Evolutionary conservation across 176 grass and related monocot genomes (phyloP), one percentile per base, ranked within the genome.

Genomic region (Cenchrus purpureus): DNA sequence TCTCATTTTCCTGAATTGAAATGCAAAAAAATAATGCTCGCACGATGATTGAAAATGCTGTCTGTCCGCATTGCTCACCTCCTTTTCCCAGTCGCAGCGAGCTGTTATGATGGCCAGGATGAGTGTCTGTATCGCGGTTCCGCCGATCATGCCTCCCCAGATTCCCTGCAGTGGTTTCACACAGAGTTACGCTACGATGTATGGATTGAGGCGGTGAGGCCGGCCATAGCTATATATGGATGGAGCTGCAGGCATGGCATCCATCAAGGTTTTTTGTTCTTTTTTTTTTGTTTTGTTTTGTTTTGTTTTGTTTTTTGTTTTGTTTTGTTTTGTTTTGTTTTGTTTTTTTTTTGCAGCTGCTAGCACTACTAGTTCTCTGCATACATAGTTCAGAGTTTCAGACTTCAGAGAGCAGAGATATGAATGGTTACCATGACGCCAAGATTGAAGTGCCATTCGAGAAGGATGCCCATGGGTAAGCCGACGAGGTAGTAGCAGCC

Each of bases 141-240:
- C 95, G 44, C 88, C 83, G 56, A 97, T 97, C 95, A 97, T 97
- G 12, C 95, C 95, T 13, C 81, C 92, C 95, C 95, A 97, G 49
- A 97, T 92, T 1, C 95, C 95, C 95, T 97, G 52, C 70, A 57
- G 59, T 78, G 48, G 45, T 68, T 64, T 14, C 3, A 12, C 8
- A 32, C 12, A 71, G 8, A 59, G 25, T 4, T 6, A 67, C 37
- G 19, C 16, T 16, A 19, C 28, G 1, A 70, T 9, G 3, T 6
- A 32, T 44, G 56, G 17, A 9, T 59, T 55, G n/a, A 59, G 56
- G 17, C 17, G 3, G 31, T 32, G 31, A 32, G 37, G 37, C 37
- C 37, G 37, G 37, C 37, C 4, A 40, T 40, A 32, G 31, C 31
- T 32, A 40, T 40, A 40, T n/a, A 28, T 20, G 66, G 62, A 66